Evolutionary conservation across 306 rosid species (phyloP), one percentile per base, ranked within the genome.

Genomic region (Cucurbita moschata): DNA sequence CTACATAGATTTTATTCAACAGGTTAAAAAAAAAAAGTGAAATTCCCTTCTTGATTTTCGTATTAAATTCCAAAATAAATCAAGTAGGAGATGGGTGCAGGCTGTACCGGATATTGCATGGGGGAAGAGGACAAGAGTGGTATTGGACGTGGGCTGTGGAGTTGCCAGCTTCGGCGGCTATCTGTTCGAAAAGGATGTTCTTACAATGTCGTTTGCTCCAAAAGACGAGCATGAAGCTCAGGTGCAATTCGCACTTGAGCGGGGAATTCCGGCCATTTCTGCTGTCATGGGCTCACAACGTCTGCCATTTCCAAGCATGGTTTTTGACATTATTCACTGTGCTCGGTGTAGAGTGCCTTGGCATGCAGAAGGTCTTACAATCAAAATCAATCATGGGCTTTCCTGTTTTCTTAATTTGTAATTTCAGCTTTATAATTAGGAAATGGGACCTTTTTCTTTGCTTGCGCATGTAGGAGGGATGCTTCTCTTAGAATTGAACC

Each of bases 141-240:
- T 90, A 60, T 71, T 93, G 79, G 98, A 93, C 77, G 97, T 93
- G 30, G 97, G 98, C 21, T 93, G 98, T 70, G 97, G 98, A 40
- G 98, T 93, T 52, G 97, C 97, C 1, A 93, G 98, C 78, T 89
- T 90, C 73, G 96, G 97, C 10, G 98, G 98, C 16, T 90, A n/a
- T 77, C 79, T 90, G 50, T 94, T 90, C 19, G 97, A 94, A 2
- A 85, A 93, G 78, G 92, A 94, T 63, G 97, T 89, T 51, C 77
- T 90, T 37, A 71, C 98, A 18, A 90, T 90, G 94, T 94, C 98
- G 39, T 87, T 88, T 72, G 98, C 97, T 15, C 98, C 98, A 10
- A 94, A 94, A 81, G 97, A 94, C n/a, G 96, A 94, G 76, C 97
- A 94, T 44, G 95, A 90, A 77, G 98, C 97, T 44, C 97, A 88